A percentile compares a stretch with the other conserved stretches of the same genome.
Conservation (phyloP, 139 green algal species). For the Pseudopediastrum boryanum region DNA sequence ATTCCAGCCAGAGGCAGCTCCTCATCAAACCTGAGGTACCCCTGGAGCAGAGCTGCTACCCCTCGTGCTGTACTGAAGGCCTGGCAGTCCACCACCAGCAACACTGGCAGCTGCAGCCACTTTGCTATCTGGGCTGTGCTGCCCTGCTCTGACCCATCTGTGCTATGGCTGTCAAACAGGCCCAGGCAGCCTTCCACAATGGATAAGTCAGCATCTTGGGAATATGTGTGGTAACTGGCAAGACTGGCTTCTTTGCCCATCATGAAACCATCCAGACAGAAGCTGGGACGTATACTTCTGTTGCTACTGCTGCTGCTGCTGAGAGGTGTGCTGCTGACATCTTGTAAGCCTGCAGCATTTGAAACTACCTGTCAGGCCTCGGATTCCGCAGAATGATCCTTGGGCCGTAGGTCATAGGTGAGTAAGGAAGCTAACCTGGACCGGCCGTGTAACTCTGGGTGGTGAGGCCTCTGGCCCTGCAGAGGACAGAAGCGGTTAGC, state of each 20-base stretch:
- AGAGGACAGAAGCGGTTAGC: no score
- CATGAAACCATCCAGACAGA: constrained; percentile 22
- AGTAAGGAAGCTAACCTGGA: no score
- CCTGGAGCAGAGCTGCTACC: constrained; percentile 72
- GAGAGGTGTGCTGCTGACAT: background rate
- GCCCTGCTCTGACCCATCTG: constrained; percentile 69
- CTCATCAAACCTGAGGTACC: constrained; percentile 73
- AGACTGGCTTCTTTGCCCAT: constrained; percentile 47
- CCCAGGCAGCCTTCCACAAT: constrained; percentile 81
- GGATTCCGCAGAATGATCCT: no score
- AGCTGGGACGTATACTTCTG: no score
- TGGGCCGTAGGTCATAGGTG: no score
- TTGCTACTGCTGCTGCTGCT: constrained; percentile 8
- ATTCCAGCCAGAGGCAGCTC: constrained; percentile 71
- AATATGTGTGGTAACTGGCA: constrained; percentile 45
- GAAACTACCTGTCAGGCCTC: no score
- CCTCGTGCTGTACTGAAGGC: constrained; percentile 53
- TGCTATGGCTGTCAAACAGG: constrained; percentile 74
- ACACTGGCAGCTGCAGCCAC: constrained; percentile 76
- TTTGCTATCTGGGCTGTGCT: constrained; percentile 87
- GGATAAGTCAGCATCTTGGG: constrained; percentile 66
- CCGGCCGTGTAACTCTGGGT: no score
- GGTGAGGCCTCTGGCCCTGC: no score
- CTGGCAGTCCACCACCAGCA: constrained; percentile 86
- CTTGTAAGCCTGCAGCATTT: no score